Conservation (phyloP, 1,284 basidiomycete species). For the Jaminaea rosea region DNA sequence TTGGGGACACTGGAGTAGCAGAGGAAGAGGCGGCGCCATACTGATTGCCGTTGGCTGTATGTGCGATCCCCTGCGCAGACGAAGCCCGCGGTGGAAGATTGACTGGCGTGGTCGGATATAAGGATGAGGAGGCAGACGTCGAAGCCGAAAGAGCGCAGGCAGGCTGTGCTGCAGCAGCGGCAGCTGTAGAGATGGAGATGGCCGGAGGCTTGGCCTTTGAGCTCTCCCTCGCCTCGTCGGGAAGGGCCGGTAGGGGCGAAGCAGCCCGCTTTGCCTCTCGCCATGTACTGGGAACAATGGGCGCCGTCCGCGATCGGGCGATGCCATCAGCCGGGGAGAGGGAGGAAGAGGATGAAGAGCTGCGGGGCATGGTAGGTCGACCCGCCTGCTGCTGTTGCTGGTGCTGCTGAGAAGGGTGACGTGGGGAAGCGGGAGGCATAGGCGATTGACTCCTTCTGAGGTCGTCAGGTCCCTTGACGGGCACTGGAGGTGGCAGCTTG, state of each 20-base stretch:
- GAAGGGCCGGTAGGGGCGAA: neutral
- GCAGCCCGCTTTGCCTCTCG: neutral
- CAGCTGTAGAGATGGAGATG: neutral
- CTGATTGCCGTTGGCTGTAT: too few species aligned
- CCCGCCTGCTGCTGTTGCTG: neutral
- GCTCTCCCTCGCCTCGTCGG: neutral
- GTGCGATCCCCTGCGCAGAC: neutral
- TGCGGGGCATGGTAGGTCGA: too few species aligned
- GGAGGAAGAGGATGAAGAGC: neutral
- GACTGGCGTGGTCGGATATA: neutral
- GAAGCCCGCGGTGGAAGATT: neutral
- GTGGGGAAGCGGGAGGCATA: conserved; percentile 6
- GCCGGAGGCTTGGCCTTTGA: neutral
- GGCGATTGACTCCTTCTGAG: neutral
- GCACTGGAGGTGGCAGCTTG: conserved; percentile 28
- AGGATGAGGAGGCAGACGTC: neutral
- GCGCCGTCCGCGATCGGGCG: conserved; percentile 8
- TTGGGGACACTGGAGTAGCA: too few species aligned
- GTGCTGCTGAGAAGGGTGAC: neutral
- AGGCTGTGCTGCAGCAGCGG: too few species aligned
- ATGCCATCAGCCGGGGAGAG: too few species aligned
- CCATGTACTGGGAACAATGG: conserved; percentile 1
- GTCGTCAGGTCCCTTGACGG: conserved; percentile 19
- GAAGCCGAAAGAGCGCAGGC: neutral
- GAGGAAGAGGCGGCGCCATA: too few species aligned